Evolutionary conservation across 2,329 filamentous ascomycete genomes (phyloP), one percentile per base, ranked within the genome.

Genomic region (Pseudogymnoascus sp.): DNA sequence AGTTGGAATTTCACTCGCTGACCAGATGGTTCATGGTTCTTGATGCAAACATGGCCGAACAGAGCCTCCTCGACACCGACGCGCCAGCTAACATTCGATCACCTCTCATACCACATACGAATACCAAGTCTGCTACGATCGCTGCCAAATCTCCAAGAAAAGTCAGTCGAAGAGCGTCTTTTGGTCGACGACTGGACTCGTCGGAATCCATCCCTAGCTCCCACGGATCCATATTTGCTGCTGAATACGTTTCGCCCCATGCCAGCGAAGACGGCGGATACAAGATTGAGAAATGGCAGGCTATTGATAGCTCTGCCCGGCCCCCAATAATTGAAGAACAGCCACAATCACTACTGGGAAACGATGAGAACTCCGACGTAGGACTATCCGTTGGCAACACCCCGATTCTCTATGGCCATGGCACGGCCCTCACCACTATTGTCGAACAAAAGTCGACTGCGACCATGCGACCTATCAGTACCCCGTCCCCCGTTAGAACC

Each of bases 351-450:
- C 65, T 69, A 57, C 66, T 70, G 59, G 62, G 68, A 7, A 64
- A 68, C 37, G 67, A 68, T 2, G 70, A 71, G 18, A 71, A 71
- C 1, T 69, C 69, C 1, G 64, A 70, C n/a, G 69, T 68, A 4
- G 65, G 63, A 5, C n/a, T 38, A 6, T 9, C 57, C 65, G 70
- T 60, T 43, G 60, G 60, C 36, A 69, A 69, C 57, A 71, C 69
- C 1, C 69, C 68, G 3, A 75, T 77, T 64, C 65, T 72, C 2
- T 77, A 77, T 63, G 75, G 75, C 18, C 68, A 71, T 61, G 75
- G 75, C 18, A 77, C 75, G 3, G 66, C 71, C 28, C 70, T 77
- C 1, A 68, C 71, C 18, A 74, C 75, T 12, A 77, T 77, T 64
- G 67, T 70, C n/a, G 75, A 77, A 66, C 72, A 75, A 65, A 73